Evolutionary conservation across 1,139 yeast genomes (phyloP).

Genomic region (Candida glucosophila): DNA sequence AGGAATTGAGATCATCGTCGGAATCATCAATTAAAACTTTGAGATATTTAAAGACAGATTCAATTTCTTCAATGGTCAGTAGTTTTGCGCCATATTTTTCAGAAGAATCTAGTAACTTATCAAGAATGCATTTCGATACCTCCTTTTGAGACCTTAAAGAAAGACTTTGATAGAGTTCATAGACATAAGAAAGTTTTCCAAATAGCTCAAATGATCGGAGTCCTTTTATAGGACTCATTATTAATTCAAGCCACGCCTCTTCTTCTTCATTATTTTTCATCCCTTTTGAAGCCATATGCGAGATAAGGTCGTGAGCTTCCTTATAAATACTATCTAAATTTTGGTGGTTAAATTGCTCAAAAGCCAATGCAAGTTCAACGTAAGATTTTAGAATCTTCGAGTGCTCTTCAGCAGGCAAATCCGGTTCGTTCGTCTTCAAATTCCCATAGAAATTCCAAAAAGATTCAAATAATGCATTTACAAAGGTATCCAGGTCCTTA

Average conservation of each 20-base stretch:
- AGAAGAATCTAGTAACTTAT: constrained; percentile 20
- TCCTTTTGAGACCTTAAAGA: constrained; percentile 26
- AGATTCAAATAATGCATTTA: constrained; percentile 37
- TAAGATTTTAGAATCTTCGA: constrained; percentile 59
- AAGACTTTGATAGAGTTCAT: constrained; percentile 30
- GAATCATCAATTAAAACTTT: constrained; percentile 28
- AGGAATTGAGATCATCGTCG: constrained; percentile 19
- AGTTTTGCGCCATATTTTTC: constrained; percentile 8
- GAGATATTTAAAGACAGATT: constrained; percentile 36
- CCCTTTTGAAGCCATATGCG: too few relatives aligned
- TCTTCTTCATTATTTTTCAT: constrained; percentile 8
- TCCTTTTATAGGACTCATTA: constrained; percentile 49
- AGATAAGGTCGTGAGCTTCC: constrained; percentile 47
- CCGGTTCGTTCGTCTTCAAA: constrained; percentile 50
- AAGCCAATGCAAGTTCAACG: constrained; percentile 53
- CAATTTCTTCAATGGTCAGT: constrained; percentile 26
- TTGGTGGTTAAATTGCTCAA: constrained; percentile 54
- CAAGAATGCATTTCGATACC: constrained; percentile 34
- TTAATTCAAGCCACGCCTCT: constrained; percentile 44
- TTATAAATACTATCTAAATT: constrained; percentile 57
- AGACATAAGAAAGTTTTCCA: constrained; percentile 29
- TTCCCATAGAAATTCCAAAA: constrained; percentile 61
- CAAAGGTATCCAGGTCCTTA: constrained; percentile 2
- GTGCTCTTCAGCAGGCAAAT: constrained; percentile 56
- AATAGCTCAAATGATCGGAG: constrained; percentile 22